Conservation (phyloP, 305 asterid genomes). For the Fraxinus baroniana region DNA sequence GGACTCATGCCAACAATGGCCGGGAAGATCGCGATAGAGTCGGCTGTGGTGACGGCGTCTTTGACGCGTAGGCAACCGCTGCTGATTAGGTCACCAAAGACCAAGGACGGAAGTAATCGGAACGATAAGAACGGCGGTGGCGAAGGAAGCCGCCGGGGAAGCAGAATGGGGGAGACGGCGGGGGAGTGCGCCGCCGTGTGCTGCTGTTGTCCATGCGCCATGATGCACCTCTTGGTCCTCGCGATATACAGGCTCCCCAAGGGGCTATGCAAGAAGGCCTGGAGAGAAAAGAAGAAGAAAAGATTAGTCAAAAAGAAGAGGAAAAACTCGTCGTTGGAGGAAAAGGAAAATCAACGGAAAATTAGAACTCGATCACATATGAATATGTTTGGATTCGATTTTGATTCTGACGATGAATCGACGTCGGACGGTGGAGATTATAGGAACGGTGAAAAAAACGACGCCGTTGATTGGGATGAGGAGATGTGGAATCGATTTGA, state of each 20-base stretch:
- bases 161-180: constrained; percentile 56
- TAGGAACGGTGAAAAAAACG: constrained; percentile 12
- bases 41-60: constrained; percentile 11
- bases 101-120: not conserved
- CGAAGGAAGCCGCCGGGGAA: constrained; percentile 13
- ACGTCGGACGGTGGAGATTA: constrained; percentile 20
- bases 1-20: constrained; percentile 23
- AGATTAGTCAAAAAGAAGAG: constrained; percentile 40
- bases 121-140: not conserved
- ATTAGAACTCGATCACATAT: not conserved
- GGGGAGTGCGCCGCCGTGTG: constrained; percentile 68
- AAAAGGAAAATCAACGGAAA: constrained; percentile 20
- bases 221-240: constrained; percentile 48
- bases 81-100: constrained; percentile 20
- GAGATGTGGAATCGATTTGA: constrained; percentile 57
- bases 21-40: constrained; percentile 12
- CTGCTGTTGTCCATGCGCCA: constrained; percentile 69
- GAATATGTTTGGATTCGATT: constrained; percentile 1
- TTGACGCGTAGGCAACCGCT: constrained; percentile 27
- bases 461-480: constrained; percentile 46
- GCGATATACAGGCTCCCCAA: constrained; percentile 62
- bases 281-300: constrained; percentile 36
- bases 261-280: constrained; percentile 51
- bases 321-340: constrained; percentile 18
- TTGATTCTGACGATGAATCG: constrained; percentile 22